Base-by-base conservation (phyloP, 2,329 filamentous ascomycete species). In the Phyllosticta capitalensis region DNA sequence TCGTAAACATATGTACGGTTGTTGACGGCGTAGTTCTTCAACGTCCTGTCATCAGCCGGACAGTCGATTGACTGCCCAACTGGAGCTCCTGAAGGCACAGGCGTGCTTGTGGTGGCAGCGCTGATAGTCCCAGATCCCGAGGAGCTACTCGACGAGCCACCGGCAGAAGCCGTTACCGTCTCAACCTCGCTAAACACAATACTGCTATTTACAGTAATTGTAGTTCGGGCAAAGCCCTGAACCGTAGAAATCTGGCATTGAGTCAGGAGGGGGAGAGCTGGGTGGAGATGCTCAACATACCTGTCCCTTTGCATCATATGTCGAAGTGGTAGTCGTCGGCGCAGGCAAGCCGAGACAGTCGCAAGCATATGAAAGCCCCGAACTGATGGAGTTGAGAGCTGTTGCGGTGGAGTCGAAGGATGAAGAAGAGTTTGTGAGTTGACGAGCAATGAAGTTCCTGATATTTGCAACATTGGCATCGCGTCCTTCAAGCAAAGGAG, bases 311-410 rank as follows among this genome's bases (percentile, higher is more conserved):
- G 67, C 63, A n/a, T 66, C 65, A 54, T 64, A 65, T 6, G 65
- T 68, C 2, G 54, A 33, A 1, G 69, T 71, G 12, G 65, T 63
- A 3, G 69, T 69, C 22, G 17, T n/a, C n/a, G 66, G 64, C 0
- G 66, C 69, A 9, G 70, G 69, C 10, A 69, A 65, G 62, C 67
- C 64, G 52, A 67, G 64, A 58, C 69, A 71, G 5, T 65, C 66
- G 62, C 69, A 72, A 21, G 69, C 70, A 33, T 63, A 68, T 0
- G 67, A 66, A 9, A 71, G 56, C 2, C 65, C 67, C 6, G 56
- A 62, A 30, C 66, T 57, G 48, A 63, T 58, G 61, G 52, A 67
- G 63, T 54, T 63, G 58, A 33, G 61, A n/a, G 49, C 64, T 55
- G 14, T 64, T 59, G n/a, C 60, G 33, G 55, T 64, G 26, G 38